Percentiles rank a stretch among this genome's conserved stretches.
phyloP scores from a whole-genome alignment of 73 alveolate species.

The Paramecium pentaurelia region DNA sequence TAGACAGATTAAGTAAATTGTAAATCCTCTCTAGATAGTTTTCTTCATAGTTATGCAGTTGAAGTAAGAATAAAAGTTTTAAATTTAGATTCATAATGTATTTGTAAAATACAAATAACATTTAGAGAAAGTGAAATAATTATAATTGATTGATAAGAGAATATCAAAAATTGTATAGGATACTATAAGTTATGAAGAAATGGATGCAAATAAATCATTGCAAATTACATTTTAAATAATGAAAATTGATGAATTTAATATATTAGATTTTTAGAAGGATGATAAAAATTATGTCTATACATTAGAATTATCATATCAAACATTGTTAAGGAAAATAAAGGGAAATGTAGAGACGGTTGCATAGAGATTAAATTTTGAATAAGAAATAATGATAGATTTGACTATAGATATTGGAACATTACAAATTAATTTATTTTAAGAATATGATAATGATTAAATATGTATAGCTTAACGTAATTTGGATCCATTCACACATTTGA shows the following conservation, averaged over 20 bases:
- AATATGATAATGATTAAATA: background rate
- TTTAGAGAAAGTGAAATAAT: background rate
- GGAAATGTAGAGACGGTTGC: slow-evolving; percentile 4
- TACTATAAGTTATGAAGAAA: background rate
- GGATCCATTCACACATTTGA: background rate
- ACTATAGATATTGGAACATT: background rate
- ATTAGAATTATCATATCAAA: background rate
- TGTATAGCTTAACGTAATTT: slow-evolving; percentile 13
- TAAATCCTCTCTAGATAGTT: background rate
- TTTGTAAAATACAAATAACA: background rate
- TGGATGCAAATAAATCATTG: background rate
- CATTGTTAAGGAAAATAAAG: background rate
- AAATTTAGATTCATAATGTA: background rate
- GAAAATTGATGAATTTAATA: background rate
- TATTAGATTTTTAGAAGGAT: background rate
- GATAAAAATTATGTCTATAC: background rate
- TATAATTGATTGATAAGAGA: background rate
- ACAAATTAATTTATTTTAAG: background rate
- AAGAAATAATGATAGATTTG: background rate
- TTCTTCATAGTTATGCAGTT: background rate
- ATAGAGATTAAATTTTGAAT: background rate
- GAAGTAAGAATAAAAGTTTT: background rate
- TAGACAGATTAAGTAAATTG: background rate
- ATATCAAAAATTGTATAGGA: background rate
- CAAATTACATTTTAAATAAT: background rate